Evolutionary conservation across 371 early-diverging fungal species (phyloP).

Genomic region (Rhizopus arrhizus): DNA sequence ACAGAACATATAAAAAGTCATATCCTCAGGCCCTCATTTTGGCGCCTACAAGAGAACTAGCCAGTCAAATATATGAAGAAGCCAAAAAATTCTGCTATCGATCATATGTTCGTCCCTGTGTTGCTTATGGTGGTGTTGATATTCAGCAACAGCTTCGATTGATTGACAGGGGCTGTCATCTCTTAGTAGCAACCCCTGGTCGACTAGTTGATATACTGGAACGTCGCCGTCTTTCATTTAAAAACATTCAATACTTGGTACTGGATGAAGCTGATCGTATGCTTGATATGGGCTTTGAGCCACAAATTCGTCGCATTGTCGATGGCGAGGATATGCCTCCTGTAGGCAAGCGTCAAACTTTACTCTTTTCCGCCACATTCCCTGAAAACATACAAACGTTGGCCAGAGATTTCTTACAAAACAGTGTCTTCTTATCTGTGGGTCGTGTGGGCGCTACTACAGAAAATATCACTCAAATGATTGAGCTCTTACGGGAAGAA

Average conservation of each 20-base stretch:
- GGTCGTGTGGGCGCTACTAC: conserved; percentile 96
- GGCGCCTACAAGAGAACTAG: conserved; percentile 52
- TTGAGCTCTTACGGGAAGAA: conserved; percentile 73
- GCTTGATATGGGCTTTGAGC: conserved; percentile 99
- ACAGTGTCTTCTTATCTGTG: conserved; percentile 92
- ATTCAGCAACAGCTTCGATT: conserved; percentile 88
- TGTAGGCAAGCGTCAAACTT: conserved; percentile 85
- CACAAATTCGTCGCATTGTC: conserved; percentile 97
- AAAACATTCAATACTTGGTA: conserved; percentile 84
- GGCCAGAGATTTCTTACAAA: conserved; percentile 92
- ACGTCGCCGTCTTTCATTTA: conserved; percentile 83
- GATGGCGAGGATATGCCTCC: conserved; percentile 93
- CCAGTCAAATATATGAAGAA: conserved; percentile 46
- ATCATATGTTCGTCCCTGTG: conserved; percentile 90
- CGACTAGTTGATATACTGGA: conserved; percentile 96
- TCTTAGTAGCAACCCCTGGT: conserved; percentile 98
- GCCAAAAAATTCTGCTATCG: conserved; percentile 87
- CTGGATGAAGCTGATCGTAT: conserved; percentile 99
- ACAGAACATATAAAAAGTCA: conserved; percentile 49
- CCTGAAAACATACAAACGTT: conserved; percentile 93
- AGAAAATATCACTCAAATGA: conserved; percentile 93
- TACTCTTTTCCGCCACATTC: conserved; percentile 98
- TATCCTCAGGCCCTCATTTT: conserved; percentile 52
- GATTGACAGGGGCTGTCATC: conserved; percentile 91
- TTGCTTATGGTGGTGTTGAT: conserved; percentile 98